These are phyloP conservation scores for Hordeum pubiflorum DNA, from an alignment of 202 grass and related monocot genomes.

Conservation along the genomic window DNA sequence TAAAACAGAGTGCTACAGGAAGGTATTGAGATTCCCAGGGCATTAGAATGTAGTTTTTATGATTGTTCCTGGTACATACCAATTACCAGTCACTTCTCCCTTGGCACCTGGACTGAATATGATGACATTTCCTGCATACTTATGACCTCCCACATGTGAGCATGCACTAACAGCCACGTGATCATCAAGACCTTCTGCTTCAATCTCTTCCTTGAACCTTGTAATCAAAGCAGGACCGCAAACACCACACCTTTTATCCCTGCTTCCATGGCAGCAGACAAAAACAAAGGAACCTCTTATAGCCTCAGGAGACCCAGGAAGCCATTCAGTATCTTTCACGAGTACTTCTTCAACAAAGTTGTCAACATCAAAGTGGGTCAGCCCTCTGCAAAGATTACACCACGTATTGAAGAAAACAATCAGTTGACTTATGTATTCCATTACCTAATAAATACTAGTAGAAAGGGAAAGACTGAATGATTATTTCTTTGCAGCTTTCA, in stretches of 20 bases:
- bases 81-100: slow-evolving; percentile 79
- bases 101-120: slow-evolving; percentile 63
- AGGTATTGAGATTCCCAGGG: neutral
- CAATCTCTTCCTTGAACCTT: slow-evolving; percentile 82
- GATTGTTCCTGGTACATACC: slow-evolving; percentile 45
- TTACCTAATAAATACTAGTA: neutral
- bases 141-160: slow-evolving; percentile 93
- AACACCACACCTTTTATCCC: slow-evolving; percentile 87
- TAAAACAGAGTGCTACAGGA: neutral
- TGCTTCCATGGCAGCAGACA: slow-evolving; percentile 76
- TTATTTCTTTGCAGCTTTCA: slow-evolving; percentile 13
- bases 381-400: slow-evolving; percentile 52
- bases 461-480: slow-evolving; percentile 11
- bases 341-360: slow-evolving; percentile 93
- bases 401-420: slow-evolving; percentile 12
- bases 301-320: slow-evolving; percentile 55
- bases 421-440: slow-evolving; percentile 5
- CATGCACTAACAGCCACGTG: slow-evolving; percentile 75
- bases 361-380: slow-evolving; percentile 85
- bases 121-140: slow-evolving; percentile 97
- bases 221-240: slow-evolving; percentile 79
- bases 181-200: slow-evolving; percentile 36
- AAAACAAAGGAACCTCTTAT: slow-evolving; percentile 79
- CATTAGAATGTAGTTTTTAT: neutral
- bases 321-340: slow-evolving; percentile 80